Base-by-base conservation (phyloP, 768 basidiomycete species). In the Lentinula guzmanii region DNA sequence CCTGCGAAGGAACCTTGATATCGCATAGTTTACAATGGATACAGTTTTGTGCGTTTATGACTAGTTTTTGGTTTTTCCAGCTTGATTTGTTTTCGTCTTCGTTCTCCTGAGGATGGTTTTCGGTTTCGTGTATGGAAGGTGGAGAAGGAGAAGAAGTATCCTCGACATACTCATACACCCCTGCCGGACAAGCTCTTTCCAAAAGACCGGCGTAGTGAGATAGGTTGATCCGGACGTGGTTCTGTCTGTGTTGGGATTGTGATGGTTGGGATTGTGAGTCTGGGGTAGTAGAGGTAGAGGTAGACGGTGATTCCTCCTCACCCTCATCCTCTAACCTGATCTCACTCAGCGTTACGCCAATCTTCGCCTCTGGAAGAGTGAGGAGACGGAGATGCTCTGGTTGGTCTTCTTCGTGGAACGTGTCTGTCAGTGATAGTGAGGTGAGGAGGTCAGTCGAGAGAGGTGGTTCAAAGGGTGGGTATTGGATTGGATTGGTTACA, bases 351-450 rank as follows among this genome's bases (percentile, higher is more conserved):
- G 68, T 58, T 71, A 70, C 9, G 62, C 63, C 68, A 16, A 39
- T 63, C 15, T 72, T 41, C 64, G 18, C 58, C 41, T 58, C 50
- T 15, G 5, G 42, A 58, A 37, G 71, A 66, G 61, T 67, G 67
- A 50, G 74, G 3, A 97, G 84, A 35, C 89, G 81, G 52, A 98
- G 78, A 74, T 99, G 97, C 13, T 93, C 78, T 2, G 89, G 93
- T 71, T 98, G 94, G 71, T 98, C 94, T 71, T 99, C 96, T n/a
- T 90, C 87, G 69, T 98, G 96, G 70, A 96, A 96, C 15, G 96
- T 98, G 0, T 91, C 92, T 6, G 96, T 97, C 48, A 97, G 81
- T 2, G 91, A 81, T 41, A 99, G 82, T 37, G 90, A 90, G 0
- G 93, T 98, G 71, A 98, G 79, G 68, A 99, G 78, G 70, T 98